Evolutionary conservation across 2,329 filamentous ascomycete species (phyloP).

Genomic region (Daldinia sp.): DNA sequence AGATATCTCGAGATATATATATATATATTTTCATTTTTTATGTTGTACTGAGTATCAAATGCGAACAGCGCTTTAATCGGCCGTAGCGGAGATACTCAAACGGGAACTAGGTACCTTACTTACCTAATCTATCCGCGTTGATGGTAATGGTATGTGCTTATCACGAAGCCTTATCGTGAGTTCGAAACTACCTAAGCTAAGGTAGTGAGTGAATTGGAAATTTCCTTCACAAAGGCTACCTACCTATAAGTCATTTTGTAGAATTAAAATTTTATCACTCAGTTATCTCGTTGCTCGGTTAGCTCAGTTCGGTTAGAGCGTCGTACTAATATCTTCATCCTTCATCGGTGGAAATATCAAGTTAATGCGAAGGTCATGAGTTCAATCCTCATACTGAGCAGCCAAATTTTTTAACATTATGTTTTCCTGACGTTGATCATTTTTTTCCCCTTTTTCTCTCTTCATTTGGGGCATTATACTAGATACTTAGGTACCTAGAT

Average conservation of each 20-base stretch:
- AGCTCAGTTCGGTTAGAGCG: constrained; percentile 34
- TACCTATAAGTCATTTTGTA: not conserved
- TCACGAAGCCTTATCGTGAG: no score
- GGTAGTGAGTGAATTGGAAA: not conserved
- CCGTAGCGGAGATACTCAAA: not conserved
- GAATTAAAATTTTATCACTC: no score
- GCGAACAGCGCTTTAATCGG: not conserved
- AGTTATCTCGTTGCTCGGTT: constrained; percentile 12
- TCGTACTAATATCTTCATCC: constrained; percentile 29
- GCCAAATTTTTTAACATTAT: not conserved
- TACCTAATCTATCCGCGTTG: no score
- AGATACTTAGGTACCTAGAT: not conserved
- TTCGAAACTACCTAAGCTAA: no score
- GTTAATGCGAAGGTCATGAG: constrained; percentile 34
- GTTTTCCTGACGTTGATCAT: not conserved
- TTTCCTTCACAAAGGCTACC: not conserved
- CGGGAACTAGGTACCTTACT: not conserved
- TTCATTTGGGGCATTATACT: not conserved
- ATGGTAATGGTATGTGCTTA: no score
- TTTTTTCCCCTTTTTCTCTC: not conserved
- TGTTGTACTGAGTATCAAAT: not conserved
- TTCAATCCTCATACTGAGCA: constrained; percentile 33
- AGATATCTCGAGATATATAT: not conserved
- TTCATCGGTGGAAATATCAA: constrained; percentile 16
- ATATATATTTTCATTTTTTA: not conserved